Base-by-base conservation (phyloP, 805 yeast species). In the Spencermartinsiella europaea region DNA sequence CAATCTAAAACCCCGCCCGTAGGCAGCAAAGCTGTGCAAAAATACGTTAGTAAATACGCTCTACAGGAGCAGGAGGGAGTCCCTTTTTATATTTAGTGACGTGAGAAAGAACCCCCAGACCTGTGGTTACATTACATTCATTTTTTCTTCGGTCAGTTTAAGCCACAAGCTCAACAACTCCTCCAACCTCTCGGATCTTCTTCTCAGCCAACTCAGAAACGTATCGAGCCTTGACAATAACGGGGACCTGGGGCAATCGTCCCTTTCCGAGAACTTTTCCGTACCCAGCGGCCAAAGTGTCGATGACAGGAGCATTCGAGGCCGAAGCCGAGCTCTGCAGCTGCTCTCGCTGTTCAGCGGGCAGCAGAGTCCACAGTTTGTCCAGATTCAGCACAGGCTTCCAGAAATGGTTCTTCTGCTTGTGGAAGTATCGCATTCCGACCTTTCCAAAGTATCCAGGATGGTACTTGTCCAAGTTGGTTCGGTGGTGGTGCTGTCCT, bases 371-470 rank as follows among this genome's bases (percentile, higher is more conserved):
- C 99, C 99, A 93, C 74, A 93, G 85, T 77, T 87, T 88, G 82
- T 93, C 98, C 73, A 93, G 79, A 91, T 93, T 93, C 75, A 93
- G 78, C 67, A 85, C 86, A 76, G 99, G 99, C 76, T 78, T 84
- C 99, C 99, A 93, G 89, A 81, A 83, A 71, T 86, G 96, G 79
- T 76, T 78, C 69, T 76, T 78, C 79, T 87, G 95, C 75, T 85
- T 82, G 88, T 88, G 96, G 96, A 83, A 91, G 84, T 85, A 84
- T 85, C 99, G 88, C 97, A 91, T 91, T 90, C 99, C 99, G 73
- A 93, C 98, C 81, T 93, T 95, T 86, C 99, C 99, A 80, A 93
- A 93, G 91, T 93, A 93, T 89, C 99, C 99, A 70, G 99, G 99
- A 77, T 93, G 99, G 96, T 86, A 93, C 79, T 91, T 93, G 77